Evolutionary conservation across 176 grass and related monocot species (phyloP), one percentile per base, ranked within the genome.

Genomic region (Musa beccarii): DNA sequence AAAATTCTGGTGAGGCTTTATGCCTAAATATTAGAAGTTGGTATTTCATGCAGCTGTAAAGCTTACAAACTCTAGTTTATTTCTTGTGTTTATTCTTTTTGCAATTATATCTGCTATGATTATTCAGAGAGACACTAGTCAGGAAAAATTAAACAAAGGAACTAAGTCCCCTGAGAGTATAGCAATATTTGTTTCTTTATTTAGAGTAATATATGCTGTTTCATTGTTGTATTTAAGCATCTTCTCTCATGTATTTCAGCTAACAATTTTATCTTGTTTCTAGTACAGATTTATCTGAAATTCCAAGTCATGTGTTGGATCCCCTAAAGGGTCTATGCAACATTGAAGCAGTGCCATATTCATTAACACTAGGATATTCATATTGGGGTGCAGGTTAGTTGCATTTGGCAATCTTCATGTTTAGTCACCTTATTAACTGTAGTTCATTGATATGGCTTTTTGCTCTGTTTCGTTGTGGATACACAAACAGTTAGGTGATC

Each of bases 341-440:
- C 66, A 21, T 94, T 59, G 83, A 94, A 89, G 79, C 81, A 14
- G 84, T 94, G 65, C 81, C 90, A 75, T 81, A 99, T 75, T 74
- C 73, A 25, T 74, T 99, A 83, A 92, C 86, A 55, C 86, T 99
- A 76, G 86, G 88, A 79, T 99, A 99, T 84, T 92, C 95, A 5
- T 94, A 92, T 54, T 99, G 88, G 88, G 73, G 84, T 59, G 90
- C 88, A 86, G 91, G 95, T 99, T 49, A 79, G 90, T 86, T 77
- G n/a, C 49, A 65, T 16, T 34, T 8, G 20, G 3, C n/a, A 53
- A 7, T 28, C 6, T 25, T 28, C 26, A 9, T 29, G n/a, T 56
- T 57, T 55, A 20, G n/a, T 16, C 7, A 21, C 8, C 6, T 16
- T 11, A 49, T 34, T 34, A 34, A 34, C 29, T 34, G 29, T 34